These are phyloP conservation scores for Melastoma malabathricum DNA, from an alignment of 345 rosid genomes.

Conservation along the genomic window DNA sequence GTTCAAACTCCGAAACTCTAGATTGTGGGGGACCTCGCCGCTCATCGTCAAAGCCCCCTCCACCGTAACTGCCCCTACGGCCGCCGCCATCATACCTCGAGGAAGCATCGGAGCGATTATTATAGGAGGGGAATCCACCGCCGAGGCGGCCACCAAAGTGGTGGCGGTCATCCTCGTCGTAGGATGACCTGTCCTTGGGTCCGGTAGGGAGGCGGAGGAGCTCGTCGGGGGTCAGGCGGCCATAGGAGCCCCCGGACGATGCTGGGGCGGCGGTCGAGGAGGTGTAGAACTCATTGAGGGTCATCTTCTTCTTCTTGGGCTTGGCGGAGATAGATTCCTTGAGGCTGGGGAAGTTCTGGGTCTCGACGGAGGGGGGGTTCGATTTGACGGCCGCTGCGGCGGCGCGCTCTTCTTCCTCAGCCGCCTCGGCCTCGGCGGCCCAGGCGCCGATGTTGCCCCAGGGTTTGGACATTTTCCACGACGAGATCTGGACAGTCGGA, in stretches of 20 bases:
- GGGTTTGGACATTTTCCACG: conserved; percentile 36
- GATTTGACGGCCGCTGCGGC: conserved; percentile 20
- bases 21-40: conserved; percentile 40
- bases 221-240: conserved; percentile 63
- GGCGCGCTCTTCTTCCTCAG: conserved; percentile 47
- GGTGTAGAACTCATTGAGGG: conserved; percentile 41
- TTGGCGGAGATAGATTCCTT: conserved; percentile 52
- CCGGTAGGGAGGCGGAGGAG: conserved; percentile 79
- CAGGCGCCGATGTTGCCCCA: conserved; percentile 82
- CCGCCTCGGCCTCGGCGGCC: conserved; percentile 94
- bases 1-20: conserved; percentile 73
- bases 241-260: conserved; percentile 8
- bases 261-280: conserved; percentile 13
- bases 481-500: conserved; percentile 11
- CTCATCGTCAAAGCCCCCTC: conserved; percentile 75
- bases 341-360: conserved; percentile 70
- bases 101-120: conserved; percentile 5
- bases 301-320: conserved; percentile 79
- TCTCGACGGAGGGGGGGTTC: conserved; percentile 20
- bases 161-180: conserved; percentile 73
- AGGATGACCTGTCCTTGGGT: conserved; percentile 83
- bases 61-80: conserved; percentile 24
- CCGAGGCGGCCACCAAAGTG: conserved; percentile 74
- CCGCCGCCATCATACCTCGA: conserved; percentile 39
- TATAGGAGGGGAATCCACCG: conserved; percentile 67